Evolutionary conservation across 2,329 filamentous ascomycete species (phyloP), one percentile per base, ranked within the genome.

Genomic region (Rasamsonia emersonii): DNA sequence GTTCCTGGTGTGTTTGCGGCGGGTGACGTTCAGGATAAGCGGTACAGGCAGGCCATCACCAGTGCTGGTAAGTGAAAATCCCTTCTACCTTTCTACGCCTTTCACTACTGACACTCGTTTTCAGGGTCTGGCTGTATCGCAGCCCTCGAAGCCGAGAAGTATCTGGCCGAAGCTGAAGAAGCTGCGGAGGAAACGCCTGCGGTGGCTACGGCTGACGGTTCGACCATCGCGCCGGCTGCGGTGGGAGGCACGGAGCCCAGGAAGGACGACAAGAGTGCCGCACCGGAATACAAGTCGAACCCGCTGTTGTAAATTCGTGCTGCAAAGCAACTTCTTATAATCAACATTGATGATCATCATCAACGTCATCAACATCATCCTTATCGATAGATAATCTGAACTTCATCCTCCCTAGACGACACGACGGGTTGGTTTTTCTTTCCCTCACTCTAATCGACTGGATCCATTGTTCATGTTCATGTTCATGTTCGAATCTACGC

Each of bases 11-110:
- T 98, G 13, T 98, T 95, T 56, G 91, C 91, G 21, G 91, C 89
- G 7, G 91, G 91, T 43, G 91, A 98, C 57, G 93, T 98, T 7
- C 91, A 98, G 69, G 93, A 98, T 60, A 98, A 96, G 79, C 78
- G 81, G 56, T 98, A 98, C 62, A 77, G 91, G 58, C 91, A 98
- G 68, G 91, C 91, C 28, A 93, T 98, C 46, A 98, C 91, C 43
- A 95, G 88, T 65, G 91, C 91, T 49, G 89, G 86, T 86, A 69
- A 56, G 79, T 75, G 45, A 8, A 11, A 9, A 15, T 30, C 14
- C 17, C n/a, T 7, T 10, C 9, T 15, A 11, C 24, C 24, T 21
- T 20, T 13, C 25, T 21, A 16, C 14, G 23, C 8, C 16, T 5
- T 28, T 25, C 13, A 28, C 11, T 30, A 6, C 24, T 55, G 36